Evolutionary conservation across 2,329 filamentous ascomycete genomes (phyloP).

Genomic region (Iodosphaeria phyllophila): DNA sequence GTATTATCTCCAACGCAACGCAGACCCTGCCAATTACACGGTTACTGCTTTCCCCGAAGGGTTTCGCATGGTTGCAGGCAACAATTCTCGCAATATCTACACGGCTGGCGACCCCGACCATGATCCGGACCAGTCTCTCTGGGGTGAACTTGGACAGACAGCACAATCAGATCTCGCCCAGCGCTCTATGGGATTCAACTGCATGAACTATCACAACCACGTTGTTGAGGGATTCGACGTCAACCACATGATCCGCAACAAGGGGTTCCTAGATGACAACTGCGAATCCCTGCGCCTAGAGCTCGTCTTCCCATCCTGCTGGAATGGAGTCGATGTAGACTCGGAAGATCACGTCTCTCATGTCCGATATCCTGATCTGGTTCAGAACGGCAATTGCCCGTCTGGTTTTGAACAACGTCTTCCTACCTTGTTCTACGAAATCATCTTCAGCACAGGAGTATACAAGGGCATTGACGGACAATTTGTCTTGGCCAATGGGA

Average conservation of each 20-base stretch:
- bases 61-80: conserved; percentile 71
- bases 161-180: conserved; percentile 51
- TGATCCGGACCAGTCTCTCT: conserved; percentile 48
- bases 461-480: conserved; percentile 44
- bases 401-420: conserved; percentile 46
- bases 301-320: conserved; percentile 78
- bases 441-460: conserved; percentile 57
- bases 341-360: conserved; percentile 40
- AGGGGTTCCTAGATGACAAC: conserved; percentile 60
- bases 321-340: conserved; percentile 51
- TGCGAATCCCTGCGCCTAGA: conserved; percentile 75
- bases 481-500: conserved; percentile 65
- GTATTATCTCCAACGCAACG: conserved; percentile 64
- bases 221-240: conserved; percentile 54
- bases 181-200: conserved; percentile 88
- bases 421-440: conserved; percentile 67
- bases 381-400: conserved; percentile 64
- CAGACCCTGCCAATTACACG: conserved; percentile 26
- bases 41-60: conserved; percentile 57
- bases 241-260: conserved; percentile 67
- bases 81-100: conserved; percentile 49
- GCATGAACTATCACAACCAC: conserved; percentile 61
- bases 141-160: conserved; percentile 44
- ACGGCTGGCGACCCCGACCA: conserved; percentile 46
- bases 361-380: conserved; percentile 59